phyloP scores from a whole-genome alignment of 768 basidiomycete genomes.

The Kwoniella dejecticola region DNA sequence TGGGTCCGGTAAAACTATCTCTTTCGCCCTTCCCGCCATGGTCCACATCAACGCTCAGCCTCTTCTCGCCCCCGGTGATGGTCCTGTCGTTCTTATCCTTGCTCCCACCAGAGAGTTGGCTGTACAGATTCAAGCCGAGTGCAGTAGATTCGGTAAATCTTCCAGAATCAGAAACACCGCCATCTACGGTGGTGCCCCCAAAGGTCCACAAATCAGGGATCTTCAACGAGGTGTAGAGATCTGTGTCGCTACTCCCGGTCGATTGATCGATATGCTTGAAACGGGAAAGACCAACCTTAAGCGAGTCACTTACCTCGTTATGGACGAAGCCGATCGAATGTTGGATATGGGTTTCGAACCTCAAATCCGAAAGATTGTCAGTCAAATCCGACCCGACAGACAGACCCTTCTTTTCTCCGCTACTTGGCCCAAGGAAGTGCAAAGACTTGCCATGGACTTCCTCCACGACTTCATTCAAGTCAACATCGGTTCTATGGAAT shows the following conservation, averaged over 20 bases:
- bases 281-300: constrained; percentile 93
- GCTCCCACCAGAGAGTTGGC: constrained; percentile 98
- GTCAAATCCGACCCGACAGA: constrained; percentile 95
- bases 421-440: constrained; percentile 99
- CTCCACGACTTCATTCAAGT: constrained; percentile 95
- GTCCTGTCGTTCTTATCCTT: constrained; percentile 93
- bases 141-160: constrained; percentile 87
- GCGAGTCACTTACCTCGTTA: constrained; percentile 93
- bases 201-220: constrained; percentile 97
- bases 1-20: constrained; percentile 97
- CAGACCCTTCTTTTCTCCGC: constrained; percentile 99
- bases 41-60: constrained; percentile 99
- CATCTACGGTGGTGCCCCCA: constrained; percentile 97
- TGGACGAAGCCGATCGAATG: constrained; percentile 99
- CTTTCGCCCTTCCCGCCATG: constrained; percentile 98
- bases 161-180: constrained; percentile 98
- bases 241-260: constrained; percentile 99
- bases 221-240: constrained; percentile 95
- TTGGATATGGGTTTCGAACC: constrained; percentile 99
- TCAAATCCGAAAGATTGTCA: constrained; percentile 96
- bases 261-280: constrained; percentile 98
- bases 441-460: constrained; percentile 97
- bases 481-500: constrained; percentile 97
- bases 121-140: constrained; percentile 98
- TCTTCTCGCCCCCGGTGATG: constrained; percentile 87